Base-by-base conservation (phyloP, 371 early-diverging fungal genomes). In the Mucor plumbeus region DNA sequence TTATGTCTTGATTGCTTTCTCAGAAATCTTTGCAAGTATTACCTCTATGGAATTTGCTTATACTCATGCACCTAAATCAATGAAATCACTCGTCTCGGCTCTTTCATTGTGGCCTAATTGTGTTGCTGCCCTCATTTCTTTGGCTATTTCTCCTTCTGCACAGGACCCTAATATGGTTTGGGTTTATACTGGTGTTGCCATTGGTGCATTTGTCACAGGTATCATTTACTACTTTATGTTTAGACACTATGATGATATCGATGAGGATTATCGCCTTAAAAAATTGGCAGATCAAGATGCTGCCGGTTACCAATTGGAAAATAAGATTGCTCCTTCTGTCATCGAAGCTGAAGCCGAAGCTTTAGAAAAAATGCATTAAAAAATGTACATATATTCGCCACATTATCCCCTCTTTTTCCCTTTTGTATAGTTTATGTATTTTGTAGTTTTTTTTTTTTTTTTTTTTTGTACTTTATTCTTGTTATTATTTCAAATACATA, bases 1-100 rank as follows among this genome's bases (percentile, higher is more conserved):
- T 34, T 91, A 88, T 59, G 66, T 88, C 56, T 56, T 85, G n/a
- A 81, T 90, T 17, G 90, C 87, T 33, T 80, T 87, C 53, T 86
- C 88, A 10, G 90, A 88, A 77, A 88, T 89, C 40, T 89, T 92
- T 61, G 80, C 90, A 0, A 88, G 87, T 21, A 86, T 87, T 57
- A 91, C 91, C 1, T 89, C 88, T 15, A 81, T 91, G 38, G 92
- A 92, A 73, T 90, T 85, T 67, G 91, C 92, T 9, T 92, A 85
- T 77, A 87, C 83, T 19, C 86, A 87, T 60, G 92, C 92, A 4
- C 85, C 91, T 0, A 77, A 77, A 4, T 81, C 83, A 58, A 85
- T 91, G 79, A 92, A 91, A 75, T 90, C 91, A 0, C 75, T 90
- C 1, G 86, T 91, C 19, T 87, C 86, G 69, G 82, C 91, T 10